Base-by-base conservation (phyloP, 1,139 yeast genomes). In the Casaregolazyma lundiana region DNA sequence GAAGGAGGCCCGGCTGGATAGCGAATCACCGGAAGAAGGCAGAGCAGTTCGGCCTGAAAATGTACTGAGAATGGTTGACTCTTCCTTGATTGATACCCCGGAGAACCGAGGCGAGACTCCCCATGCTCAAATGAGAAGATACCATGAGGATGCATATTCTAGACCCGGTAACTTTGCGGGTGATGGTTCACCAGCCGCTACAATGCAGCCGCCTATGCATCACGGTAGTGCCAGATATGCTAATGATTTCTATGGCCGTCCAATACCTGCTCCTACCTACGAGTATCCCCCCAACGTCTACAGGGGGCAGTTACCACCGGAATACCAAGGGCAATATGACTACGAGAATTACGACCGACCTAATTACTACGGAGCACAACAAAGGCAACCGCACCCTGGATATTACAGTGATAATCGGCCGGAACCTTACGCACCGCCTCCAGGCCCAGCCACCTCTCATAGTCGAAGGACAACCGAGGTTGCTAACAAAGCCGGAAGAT, bases 1-100 rank as follows among this genome's bases (percentile, higher is more conserved):
- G 41, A 53, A 53, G 39, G 59, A 56, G 17, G 53, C 55, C 35
- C 47, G 51, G 32, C 49, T 55, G 37, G 55, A 52, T 6, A 60
- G 61, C 8, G 62, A 58, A 32, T 63, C 56, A 38, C 54, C 55
- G 1, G 64, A 60, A 35, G 52, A 52, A 20, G 55, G 62, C 15
- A 58, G 62, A 32, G 62, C 61, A 4, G 64, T 64, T 15, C 51
- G 52, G 40, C 64, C 71, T 7, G 69, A 67, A 49, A 62, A 65
- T 24, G 66, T 68, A 20, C 52, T 69, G 47, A 53, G 72, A 44
- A 65, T 69, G 68, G 70, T 69, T 6, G 73, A 69, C 46, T 60
- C 62, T 6, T 65, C 71, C 16, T 54, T 69, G 15, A 66, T 69
- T 6, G 67, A 65, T 39, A 65, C 68, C 17, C 69, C 71, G 0